Conservation (phyloP, 148 eudicot species). For the Vaccinium macrocarpon region DNA sequence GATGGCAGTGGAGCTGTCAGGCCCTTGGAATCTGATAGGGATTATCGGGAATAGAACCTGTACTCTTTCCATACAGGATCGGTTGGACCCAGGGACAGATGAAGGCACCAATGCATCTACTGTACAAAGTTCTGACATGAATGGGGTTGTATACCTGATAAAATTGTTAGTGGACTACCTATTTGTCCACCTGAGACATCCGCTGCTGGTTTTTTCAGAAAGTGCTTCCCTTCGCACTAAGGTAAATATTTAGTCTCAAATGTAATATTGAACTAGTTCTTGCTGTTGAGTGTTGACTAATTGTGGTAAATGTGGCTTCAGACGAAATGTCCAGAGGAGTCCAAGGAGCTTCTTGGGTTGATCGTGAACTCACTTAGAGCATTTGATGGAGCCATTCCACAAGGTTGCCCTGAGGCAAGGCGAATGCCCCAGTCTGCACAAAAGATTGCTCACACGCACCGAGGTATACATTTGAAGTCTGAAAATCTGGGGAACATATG, state of each 20-base stretch:
- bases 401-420: slow-evolving; percentile 94
- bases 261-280: slow-evolving; percentile 18
- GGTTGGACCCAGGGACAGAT: slow-evolving; percentile 56
- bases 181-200: slow-evolving; percentile 70
- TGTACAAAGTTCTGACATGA: slow-evolving; percentile 60
- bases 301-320: slow-evolving; percentile 33
- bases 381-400: slow-evolving; percentile 90
- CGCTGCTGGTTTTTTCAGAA: slow-evolving; percentile 55
- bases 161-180: slow-evolving; percentile 48
- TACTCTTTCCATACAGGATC: slow-evolving; percentile 45
- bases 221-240: slow-evolving; percentile 63
- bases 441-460: slow-evolving; percentile 49
- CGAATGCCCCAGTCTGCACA: slow-evolving; percentile 89
- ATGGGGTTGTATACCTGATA: slow-evolving; percentile 39
- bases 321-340: slow-evolving; percentile 97
- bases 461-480: background rate
- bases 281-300: slow-evolving; percentile 39
- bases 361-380: slow-evolving; percentile 94
- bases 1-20: slow-evolving; percentile 48
- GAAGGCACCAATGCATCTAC: slow-evolving; percentile 51
- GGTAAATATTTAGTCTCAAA: slow-evolving; percentile 42
- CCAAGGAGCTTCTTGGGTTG: slow-evolving; percentile 92
- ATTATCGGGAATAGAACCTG: slow-evolving; percentile 45
- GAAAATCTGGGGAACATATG: background rate
- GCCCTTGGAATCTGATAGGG: slow-evolving; percentile 53